phyloP scores from a whole-genome alignment of 2,329 filamentous ascomycete genomes.

The Drechslerella dactyloides region DNA sequence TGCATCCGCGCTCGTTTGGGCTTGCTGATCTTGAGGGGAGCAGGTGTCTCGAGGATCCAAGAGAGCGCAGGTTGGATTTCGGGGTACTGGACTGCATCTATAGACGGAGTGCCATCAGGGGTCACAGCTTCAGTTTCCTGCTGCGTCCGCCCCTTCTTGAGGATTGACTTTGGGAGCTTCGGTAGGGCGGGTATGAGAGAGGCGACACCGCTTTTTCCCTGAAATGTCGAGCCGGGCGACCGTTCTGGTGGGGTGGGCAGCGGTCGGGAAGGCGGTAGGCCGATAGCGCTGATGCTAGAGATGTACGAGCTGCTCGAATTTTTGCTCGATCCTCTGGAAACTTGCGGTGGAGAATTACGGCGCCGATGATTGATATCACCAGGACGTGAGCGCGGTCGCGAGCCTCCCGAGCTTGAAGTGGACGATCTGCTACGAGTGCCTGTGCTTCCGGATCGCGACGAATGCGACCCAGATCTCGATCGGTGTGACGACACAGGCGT shows the following conservation, averaged over 20 bases:
- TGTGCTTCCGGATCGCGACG: constrained; percentile 33
- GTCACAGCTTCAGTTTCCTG: constrained; percentile 41
- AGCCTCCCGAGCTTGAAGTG: constrained; percentile 43
- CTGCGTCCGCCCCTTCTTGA: constrained; percentile 40
- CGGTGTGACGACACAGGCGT: constrained; percentile 42
- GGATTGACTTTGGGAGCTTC: constrained; percentile 45
- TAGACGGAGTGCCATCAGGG: constrained; percentile 48
- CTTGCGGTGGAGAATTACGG: constrained; percentile 39
- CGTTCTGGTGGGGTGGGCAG: constrained; percentile 45
- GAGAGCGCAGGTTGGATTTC: constrained; percentile 50
- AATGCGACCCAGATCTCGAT: constrained; percentile 44
- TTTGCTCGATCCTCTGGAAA: constrained; percentile 46
- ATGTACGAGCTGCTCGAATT: constrained; percentile 41
- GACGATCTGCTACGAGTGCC: constrained; percentile 47
- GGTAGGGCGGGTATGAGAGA: constrained; percentile 24
- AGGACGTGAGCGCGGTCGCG: constrained; percentile 40
- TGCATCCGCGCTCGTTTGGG: constrained; percentile 50
- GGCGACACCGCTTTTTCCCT: constrained; percentile 25
- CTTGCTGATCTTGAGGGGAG: constrained; percentile 48
- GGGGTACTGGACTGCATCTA: constrained; percentile 48
- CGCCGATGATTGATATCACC: constrained; percentile 24
- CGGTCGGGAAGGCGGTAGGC: constrained; percentile 43
- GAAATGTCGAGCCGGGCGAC: constrained; percentile 27
- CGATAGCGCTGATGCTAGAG: constrained; percentile 46
- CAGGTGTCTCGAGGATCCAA: constrained; percentile 50